Base-by-base conservation (phyloP, 2,329 filamentous ascomycete species). In the Trichoderma breve region DNA sequence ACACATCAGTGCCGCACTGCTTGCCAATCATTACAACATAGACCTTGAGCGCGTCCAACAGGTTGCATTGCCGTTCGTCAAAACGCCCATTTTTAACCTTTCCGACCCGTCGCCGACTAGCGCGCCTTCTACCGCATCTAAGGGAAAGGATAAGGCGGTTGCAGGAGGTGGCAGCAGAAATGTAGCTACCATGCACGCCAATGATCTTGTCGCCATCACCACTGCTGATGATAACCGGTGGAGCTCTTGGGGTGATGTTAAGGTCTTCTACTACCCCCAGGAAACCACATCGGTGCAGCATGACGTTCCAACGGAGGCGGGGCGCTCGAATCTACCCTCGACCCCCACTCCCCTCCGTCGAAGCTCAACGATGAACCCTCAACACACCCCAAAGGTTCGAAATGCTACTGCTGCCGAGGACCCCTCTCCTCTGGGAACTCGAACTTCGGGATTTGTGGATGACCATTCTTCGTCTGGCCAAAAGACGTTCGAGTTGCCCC, bases 21-120 rank as follows among this genome's bases (percentile, higher is more conserved):
- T 98, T 65, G 89, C 91, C 28, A 95, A 94, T 74, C 96, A 99
- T 82, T 99, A 92, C 82, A 91, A 92, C 76, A 91, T 92, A 75
- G 88, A 91, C 73, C 84, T 92, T 6, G 94, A 98, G 74, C 92
- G 92, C 76, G 89, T 99, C 67, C 92, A 95, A 75, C 93, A 93
- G 81, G 85, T 99, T 68, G 91, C 95, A 6, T 84, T 90, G 72
- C 93, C 95, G 7, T 97, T 98, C 78, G 86, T 91, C 60, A 97
- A 94, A 82, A 92, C 90, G 1, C 86, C 87, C 2, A 84, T 89
- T 30, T 78, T 84, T 51, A 88, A 85, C 73, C 78, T 86, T 34
- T 80, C 84, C 3, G 89, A 88, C 55, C 79, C 87, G 18, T 82
- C 87, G 6, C 81, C 88, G n/a, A 79, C 85, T 9, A 84, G 87